A percentile compares a stretch with the other conserved stretches of the same genome.
phyloP scores from a whole-genome alignment of 139 green algal species.

The Picochlorum sp. region DNA sequence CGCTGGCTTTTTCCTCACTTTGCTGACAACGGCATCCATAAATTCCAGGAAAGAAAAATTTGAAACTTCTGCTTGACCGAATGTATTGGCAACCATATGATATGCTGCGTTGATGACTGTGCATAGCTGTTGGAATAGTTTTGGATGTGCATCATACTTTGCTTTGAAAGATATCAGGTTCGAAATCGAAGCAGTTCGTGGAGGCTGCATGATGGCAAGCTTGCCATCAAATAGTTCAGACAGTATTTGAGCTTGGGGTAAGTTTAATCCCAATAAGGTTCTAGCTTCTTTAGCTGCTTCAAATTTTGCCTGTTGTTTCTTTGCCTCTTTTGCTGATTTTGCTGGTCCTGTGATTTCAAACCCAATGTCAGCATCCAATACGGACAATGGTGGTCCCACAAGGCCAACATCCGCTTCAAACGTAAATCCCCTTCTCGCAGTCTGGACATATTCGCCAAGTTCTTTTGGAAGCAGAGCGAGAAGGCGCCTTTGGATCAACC shows the following conservation, averaged over 20 bases:
- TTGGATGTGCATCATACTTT: slow-evolving; percentile 18
- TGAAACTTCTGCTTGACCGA: slow-evolving; percentile 7
- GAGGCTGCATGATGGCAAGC: slow-evolving; percentile 31
- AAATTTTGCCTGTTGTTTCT: slow-evolving; percentile 32
- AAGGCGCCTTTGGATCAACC: slow-evolving; percentile 36
- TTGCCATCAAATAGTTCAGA: slow-evolving; percentile 35
- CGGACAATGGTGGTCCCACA: slow-evolving; percentile 37
- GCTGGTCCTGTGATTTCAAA: slow-evolving; percentile 25
- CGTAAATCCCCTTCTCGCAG: slow-evolving; percentile 17
- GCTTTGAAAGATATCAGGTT: slow-evolving; percentile 43
- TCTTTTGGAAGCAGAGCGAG: slow-evolving; percentile 41
- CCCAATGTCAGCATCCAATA: slow-evolving; percentile 51
- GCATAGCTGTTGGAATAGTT: slow-evolving; percentile 41
- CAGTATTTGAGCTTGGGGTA: slow-evolving; percentile 33
- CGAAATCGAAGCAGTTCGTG: slow-evolving; percentile 31
- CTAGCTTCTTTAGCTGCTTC: slow-evolving; percentile 45
- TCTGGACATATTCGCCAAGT: slow-evolving; percentile 48
- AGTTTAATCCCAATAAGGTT: slow-evolving; percentile 34
- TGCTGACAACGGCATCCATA: slow-evolving; percentile 43
- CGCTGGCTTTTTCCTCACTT: slow-evolving; percentile 55
- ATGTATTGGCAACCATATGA: slow-evolving; percentile 14
- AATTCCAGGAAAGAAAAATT: slow-evolving; percentile 45
- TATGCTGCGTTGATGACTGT: slow-evolving; percentile 35
- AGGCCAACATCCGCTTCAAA: slow-evolving; percentile 33
- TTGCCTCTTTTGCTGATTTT: slow-evolving; percentile 24